Evolutionary conservation across 1,284 basidiomycete genomes (phyloP).

Genomic region (Xerocomus minutiporus): DNA sequence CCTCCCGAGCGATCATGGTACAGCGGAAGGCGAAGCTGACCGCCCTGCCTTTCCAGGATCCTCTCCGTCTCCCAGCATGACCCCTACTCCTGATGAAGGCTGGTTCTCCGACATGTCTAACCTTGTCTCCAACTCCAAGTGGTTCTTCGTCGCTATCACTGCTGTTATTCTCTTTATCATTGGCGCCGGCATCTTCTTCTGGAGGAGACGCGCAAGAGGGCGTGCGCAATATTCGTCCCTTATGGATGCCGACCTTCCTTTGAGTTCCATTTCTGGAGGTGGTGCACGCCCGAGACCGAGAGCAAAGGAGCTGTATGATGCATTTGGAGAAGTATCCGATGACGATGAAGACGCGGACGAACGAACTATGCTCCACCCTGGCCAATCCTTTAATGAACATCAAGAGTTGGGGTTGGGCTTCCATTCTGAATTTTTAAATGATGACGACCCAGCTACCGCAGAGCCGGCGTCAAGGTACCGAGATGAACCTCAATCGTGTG

Average conservation of each 20-base stretch:
- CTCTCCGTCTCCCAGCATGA: slow-evolving; percentile 40
- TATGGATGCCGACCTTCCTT: slow-evolving; percentile 68
- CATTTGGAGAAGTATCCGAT: slow-evolving; percentile 82
- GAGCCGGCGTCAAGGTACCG: slow-evolving; percentile 45
- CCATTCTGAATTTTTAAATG: slow-evolving; percentile 64
- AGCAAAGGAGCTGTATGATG: slow-evolving; percentile 86
- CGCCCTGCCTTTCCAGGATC: slow-evolving; percentile 57
- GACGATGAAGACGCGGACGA: slow-evolving; percentile 73
- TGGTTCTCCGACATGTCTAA: slow-evolving; percentile 83
- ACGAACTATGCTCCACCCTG: slow-evolving; percentile 48
- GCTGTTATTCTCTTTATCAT: slow-evolving; percentile 69
- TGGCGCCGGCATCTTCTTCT: slow-evolving; percentile 62
- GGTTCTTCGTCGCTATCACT: slow-evolving; percentile 78
- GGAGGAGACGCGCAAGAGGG: slow-evolving; percentile 55
- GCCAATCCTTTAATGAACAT: slow-evolving; percentile 20
- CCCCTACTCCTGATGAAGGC: slow-evolving; percentile 72
- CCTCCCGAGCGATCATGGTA: slow-evolving; percentile 82
- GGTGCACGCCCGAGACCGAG: slow-evolving; percentile 39
- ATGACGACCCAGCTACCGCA: slow-evolving; percentile 49
- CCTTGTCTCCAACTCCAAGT: slow-evolving; percentile 72
- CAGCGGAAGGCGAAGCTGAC: slow-evolving; percentile 62
- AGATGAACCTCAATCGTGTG: slow-evolving; percentile 49
- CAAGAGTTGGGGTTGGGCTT: slow-evolving; percentile 38
- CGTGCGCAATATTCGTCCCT: slow-evolving; percentile 65
- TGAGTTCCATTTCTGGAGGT: slow-evolving; percentile 54